Conservation (phyloP, 306 rosid genomes). For the Herpetospermum pedunculosum region DNA sequence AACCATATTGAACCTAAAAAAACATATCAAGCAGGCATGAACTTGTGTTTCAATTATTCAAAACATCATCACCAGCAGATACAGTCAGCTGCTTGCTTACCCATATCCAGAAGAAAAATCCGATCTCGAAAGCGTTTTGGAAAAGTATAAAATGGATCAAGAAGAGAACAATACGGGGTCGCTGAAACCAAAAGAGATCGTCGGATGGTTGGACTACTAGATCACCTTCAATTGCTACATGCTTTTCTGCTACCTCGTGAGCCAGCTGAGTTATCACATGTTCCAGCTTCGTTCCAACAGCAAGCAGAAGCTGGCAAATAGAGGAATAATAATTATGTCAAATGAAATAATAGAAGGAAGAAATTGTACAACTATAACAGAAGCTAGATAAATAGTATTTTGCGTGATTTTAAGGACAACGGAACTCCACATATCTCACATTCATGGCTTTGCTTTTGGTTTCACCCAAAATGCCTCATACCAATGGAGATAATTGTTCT, state of each 20-base stretch:
- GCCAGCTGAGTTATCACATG: constrained; percentile 76
- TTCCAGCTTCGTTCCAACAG: constrained; percentile 85
- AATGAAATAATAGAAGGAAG: constrained; percentile 8
- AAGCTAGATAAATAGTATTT: too few species aligned
- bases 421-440: too few species aligned
- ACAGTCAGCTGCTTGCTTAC: constrained; percentile 37
- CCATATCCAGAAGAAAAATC: constrained; percentile 91
- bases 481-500: too few species aligned
- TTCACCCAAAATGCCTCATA: too few species aligned
- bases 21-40: neutral
- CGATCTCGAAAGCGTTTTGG: constrained; percentile 94
- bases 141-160: constrained; percentile 92
- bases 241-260: constrained; percentile 89
- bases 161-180: constrained; percentile 62
- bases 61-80: neutral
- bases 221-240: constrained; percentile 76
- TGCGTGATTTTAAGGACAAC: too few species aligned
- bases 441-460: too few species aligned
- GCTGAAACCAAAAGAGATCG: constrained; percentile 71
- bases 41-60: neutral
- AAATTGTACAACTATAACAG: neutral
- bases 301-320: constrained; percentile 66
- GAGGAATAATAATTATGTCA: constrained; percentile 9
- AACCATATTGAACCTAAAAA: constrained; percentile 55
- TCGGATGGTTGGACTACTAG: constrained; percentile 78